A percentile compares a stretch with the other conserved stretches of the same genome.
Conservation (phyloP, 176 grass and related monocot species). For the Juncus effusus region DNA sequence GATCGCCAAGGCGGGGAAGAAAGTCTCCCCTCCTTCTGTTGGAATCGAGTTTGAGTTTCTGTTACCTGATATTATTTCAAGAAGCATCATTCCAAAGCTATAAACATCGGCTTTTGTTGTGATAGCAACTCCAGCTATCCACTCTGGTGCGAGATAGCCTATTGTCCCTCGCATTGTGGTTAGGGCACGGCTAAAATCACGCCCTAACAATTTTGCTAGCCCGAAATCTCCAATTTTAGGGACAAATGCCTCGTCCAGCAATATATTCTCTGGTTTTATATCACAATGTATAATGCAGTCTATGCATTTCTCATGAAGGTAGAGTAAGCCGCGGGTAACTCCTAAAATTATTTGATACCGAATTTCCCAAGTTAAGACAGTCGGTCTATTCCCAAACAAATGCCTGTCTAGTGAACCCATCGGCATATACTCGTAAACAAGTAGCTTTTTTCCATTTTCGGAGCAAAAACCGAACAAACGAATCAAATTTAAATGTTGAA, state of each 20-base stretch:
- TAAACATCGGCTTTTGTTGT: slow-evolving; percentile 42
- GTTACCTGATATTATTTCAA: slow-evolving; percentile 40
- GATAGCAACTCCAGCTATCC: slow-evolving; percentile 30
- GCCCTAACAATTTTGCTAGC: slow-evolving; percentile 38
- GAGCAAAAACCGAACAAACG: slow-evolving; percentile 21
- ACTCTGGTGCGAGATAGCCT: slow-evolving; percentile 44
- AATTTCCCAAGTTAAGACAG: slow-evolving; percentile 22
- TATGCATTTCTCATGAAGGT: slow-evolving; percentile 45
- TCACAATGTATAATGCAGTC: slow-evolving; percentile 54
- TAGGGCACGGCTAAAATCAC: slow-evolving; percentile 23
- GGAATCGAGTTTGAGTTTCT: slow-evolving; percentile 12
- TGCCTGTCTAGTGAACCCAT: slow-evolving; percentile 20
- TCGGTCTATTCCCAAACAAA: slow-evolving; percentile 15
- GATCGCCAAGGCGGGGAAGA: slow-evolving; percentile 32
- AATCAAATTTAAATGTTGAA: slow-evolving; percentile 51
- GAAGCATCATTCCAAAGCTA: slow-evolving; percentile 38
- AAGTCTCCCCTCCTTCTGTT: neutral
- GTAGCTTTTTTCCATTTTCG: slow-evolving; percentile 5
- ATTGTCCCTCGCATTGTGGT: slow-evolving; percentile 38
- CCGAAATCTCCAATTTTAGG: slow-evolving; percentile 52
- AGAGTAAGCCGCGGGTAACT: slow-evolving; percentile 21
- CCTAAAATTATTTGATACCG: slow-evolving; percentile 20
- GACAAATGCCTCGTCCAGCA: slow-evolving; percentile 23
- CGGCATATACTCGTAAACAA: slow-evolving; percentile 28
- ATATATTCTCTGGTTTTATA: slow-evolving; percentile 45